Evolutionary conservation across 768 basidiomycete species (phyloP), one percentile per base, ranked within the genome.

Genomic region (Krasilnikovozyma curviuscula): DNA sequence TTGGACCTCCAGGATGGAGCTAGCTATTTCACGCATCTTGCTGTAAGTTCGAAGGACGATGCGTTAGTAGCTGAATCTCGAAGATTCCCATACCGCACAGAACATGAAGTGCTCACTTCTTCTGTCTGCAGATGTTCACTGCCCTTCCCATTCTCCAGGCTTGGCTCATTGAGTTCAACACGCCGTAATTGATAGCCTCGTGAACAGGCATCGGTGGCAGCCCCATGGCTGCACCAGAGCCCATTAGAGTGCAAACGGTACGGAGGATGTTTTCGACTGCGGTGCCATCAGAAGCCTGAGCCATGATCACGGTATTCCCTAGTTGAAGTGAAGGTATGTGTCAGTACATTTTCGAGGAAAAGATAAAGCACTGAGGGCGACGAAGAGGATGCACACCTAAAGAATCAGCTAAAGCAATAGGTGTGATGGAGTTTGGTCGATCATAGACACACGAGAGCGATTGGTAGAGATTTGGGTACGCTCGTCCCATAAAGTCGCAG

Each of bases 91-190:
- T n/a, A n/a, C n/a, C n/a, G n/a, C n/a, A n/a, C n/a, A n/a, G n/a
- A n/a, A n/a, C n/a, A n/a, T n/a, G 35, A 34, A 7, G 37, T 16
- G 14, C 33, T 24, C 28, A 46, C 52, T 52, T 58, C 64, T 60
- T 45, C n/a, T 70, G 70, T 39, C 73, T 66, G 48, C 71, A 70
- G 3, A 71, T 66, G 6, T 71, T 69, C 14, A 78, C 69, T 0
- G 75, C 75, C 27, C 73, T 66, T 8, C 78, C 78, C 19, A 79
- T 69, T 39, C 73, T 64, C 77, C 78, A 79, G 8, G 73, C 71
- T 58, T 74, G 67, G 19, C 75, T 77, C 10, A 75, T 68, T 24
- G 72, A 74, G 35, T 70, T 72, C 2, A 68, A 64, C 14, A 65
- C 54, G 44, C 75, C 68, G 30, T 63, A 68, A 28, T 62, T 55